Evolutionary conservation across 192 early-diverging fungal genomes (phyloP), one percentile per base, ranked within the genome.

Genomic region (Podila verticillata): DNA sequence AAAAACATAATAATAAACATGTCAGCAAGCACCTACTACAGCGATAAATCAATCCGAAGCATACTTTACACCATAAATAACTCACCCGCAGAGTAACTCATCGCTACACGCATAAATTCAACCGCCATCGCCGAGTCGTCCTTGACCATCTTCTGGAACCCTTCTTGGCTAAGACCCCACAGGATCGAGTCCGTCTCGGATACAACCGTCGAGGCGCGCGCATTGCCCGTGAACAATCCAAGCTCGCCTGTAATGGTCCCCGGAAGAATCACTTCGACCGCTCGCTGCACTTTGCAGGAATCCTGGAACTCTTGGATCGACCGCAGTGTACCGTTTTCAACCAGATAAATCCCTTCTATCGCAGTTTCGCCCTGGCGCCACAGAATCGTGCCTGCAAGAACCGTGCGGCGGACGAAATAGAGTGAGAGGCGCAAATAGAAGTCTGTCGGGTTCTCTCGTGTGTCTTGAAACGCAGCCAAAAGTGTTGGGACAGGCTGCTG

Each of bases 191-290:
- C 90, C 49, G 82, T 84, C 32, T 93, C 89, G 0, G 89, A 88
- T 5, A 93, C 70, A 34, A 95, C 70, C 0, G 89, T 87, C 26
- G 87, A 86, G 29, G 84, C 82, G 26, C 92, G 86, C 32, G 73
- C 59, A 48, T 72, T 73, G 13, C 83, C 82, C 4, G 90, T 87
- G 57, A 96, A 94, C 57, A 98, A 81, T 24, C 94, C 90, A 31
- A 97, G 82, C 81, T 97, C 96, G 19, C 97, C 97, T 22, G 95
- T 89, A 66, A 96, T 91, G 13, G 94, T 95, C 20, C 96, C 96
- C 1, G 96, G 94, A 29, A 99, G 78, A 36, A 97, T 92, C 22
- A 93, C 95, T 85, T 97, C 95, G 5, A 93, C 89, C 10, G 59
- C 68, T 29, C 75, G 17, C 20, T 63, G 63, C 35, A 66, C 20